Conservation (phyloP, 139 green algal genomes). For the Chlamydomonas eustigma region DNA sequence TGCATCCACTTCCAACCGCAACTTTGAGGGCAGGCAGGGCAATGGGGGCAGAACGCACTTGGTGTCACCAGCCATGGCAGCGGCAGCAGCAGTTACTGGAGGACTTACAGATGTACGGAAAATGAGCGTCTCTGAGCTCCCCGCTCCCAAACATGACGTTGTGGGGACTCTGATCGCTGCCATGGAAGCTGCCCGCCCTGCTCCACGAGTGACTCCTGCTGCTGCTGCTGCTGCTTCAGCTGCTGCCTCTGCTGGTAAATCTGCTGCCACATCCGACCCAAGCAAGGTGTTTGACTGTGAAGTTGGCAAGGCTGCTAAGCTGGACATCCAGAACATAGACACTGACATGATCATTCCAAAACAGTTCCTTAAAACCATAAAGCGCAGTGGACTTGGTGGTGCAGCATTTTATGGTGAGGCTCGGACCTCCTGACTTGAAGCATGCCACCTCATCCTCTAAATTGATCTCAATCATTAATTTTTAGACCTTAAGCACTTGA, state of each 20-base stretch:
- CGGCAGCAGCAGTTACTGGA: conserved; percentile 35
- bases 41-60: conserved; percentile 42
- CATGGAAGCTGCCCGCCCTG: neutral
- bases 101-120: conserved; percentile 35
- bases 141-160: neutral
- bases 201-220: neutral
- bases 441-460: no score
- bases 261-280: conserved; percentile 1
- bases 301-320: conserved; percentile 30
- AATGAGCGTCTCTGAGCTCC: neutral
- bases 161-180: neutral
- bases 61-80: conserved; percentile 40
- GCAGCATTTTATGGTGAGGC: conserved; percentile 32
- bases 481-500: no score
- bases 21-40: conserved; percentile 48
- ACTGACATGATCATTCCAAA: conserved; percentile 59
- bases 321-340: conserved; percentile 49
- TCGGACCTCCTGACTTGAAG: no score
- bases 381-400: conserved; percentile 37
- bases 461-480: no score
- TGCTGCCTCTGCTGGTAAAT: neutral
- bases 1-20: conserved; percentile 44
- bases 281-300: conserved; percentile 32
- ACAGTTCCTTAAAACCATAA: conserved; percentile 52
- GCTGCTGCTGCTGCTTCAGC: neutral